Evolutionary conservation across 257 asterid species (phyloP), one percentile per base, ranked within the genome.

Genomic region (Penstemon davidsonii): DNA sequence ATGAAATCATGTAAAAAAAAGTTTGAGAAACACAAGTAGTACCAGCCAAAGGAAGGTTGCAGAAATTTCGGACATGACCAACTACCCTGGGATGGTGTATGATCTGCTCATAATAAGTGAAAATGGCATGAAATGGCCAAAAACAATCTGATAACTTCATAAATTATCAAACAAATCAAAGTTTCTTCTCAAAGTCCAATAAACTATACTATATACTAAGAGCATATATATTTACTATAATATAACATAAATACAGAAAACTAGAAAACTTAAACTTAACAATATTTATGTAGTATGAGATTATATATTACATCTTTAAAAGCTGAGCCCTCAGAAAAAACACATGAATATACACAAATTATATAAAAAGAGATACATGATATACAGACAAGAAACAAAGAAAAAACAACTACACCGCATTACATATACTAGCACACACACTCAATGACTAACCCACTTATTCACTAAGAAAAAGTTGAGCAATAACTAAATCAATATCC

Each of bases 11-110:
- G 62, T 7, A 70, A 52, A 19, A 9, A 19, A 25, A 19, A 52
- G 15, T 57, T 40, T 13, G 55, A 18, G 58, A 8, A 41, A 72
- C 46, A 40, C 4, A 70, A 54, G 47, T 5, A 11, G 18, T 82
- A 87, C 96, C 96, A 73, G 85, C 80, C n/a, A 72, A 51, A 52
- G 82, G 77, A 49, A 80, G 82, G 65, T 78, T 75, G 41, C 79
- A 79, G 47, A 83, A 78, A 65, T 69, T 79, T n/a, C 76, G 86
- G 66, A 77, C 86, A 72, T 78, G 83, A 69, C 70, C 66, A 58
- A 66, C 47, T 66, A 84, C 79, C 44, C 80, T 72, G 7, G 81
- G 61, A 61, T 50, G 62, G 64, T 61, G 71, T 41, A 76, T 44
- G 60, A 79, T 76, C 98, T 89, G 89, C 61, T 78, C 70, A 69